Evolutionary conservation across 2,329 filamentous ascomycete species (phyloP).

Genomic region (Claviceps sp.): DNA sequence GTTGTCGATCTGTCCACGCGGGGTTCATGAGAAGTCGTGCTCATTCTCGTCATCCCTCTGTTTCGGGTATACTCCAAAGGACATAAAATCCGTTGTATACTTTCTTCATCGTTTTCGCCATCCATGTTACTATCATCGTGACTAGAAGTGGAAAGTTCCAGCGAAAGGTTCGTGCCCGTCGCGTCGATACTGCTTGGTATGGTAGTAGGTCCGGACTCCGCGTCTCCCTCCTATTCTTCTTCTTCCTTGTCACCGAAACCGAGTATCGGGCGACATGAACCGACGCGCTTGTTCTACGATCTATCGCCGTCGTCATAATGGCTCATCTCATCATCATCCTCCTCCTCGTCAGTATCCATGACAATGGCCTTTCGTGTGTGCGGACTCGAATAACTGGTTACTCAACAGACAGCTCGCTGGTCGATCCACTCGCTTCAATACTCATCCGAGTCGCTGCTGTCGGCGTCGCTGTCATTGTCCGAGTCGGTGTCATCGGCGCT

Average conservation of each 20-base stretch:
- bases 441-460: constrained; percentile 12
- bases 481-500: not conserved
- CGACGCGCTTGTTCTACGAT: not conserved
- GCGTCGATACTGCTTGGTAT: not conserved
- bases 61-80: constrained; percentile 4
- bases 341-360: constrained; percentile 13
- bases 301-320: constrained; percentile 12
- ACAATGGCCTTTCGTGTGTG: constrained; percentile 16
- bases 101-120: not conserved
- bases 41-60: constrained; percentile 5
- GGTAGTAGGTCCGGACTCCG: not conserved
- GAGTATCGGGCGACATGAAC: not conserved
- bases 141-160: not conserved
- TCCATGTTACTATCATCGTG: constrained; percentile 4
- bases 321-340: constrained; percentile 14
- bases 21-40: constrained; percentile 8
- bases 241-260: constrained; percentile 3
- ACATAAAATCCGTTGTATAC: not conserved
- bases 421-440: constrained; percentile 29
- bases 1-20: constrained; percentile 13
- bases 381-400: constrained; percentile 4
- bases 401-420: constrained; percentile 10
- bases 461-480: constrained; percentile 4
- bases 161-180: not conserved
- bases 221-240: not conserved